Percentiles rank a stretch among this genome's conserved stretches.
These are phyloP conservation scores for Penicillium antarcticum DNA, from an alignment of 495 filamentous ascomycete genomes.

Conservation along the genomic window DNA sequence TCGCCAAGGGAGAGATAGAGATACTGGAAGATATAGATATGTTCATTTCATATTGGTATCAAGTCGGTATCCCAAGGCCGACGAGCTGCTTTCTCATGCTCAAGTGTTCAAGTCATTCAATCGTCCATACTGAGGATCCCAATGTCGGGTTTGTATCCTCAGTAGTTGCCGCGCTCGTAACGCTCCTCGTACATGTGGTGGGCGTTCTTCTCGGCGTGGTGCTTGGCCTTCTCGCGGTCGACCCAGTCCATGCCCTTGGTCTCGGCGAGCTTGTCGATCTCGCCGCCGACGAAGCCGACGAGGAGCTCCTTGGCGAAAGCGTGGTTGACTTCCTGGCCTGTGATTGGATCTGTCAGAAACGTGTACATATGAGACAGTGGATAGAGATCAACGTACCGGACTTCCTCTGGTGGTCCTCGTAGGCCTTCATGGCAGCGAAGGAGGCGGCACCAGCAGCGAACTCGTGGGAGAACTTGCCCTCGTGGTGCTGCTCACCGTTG, in stretches of 20 bases:
- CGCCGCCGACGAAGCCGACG: conserved; percentile 65
- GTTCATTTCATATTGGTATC: not conserved
- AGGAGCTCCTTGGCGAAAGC: conserved; percentile 75
- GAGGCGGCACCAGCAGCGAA: conserved; percentile 71
- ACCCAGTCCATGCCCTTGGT: conserved; percentile 70
- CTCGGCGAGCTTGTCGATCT: conserved; percentile 77
- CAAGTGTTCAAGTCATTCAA: conserved; percentile 3
- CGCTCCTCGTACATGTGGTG: conserved; percentile 62
- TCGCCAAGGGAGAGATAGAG: too few relatives aligned
- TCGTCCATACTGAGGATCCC: not conserved
- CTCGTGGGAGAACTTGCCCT: conserved; percentile 70
- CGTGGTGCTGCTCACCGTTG: conserved; percentile 41
- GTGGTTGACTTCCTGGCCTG: conserved; percentile 69
- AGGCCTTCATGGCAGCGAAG: conserved; percentile 77
- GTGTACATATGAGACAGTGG: not conserved
- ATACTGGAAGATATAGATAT: too few relatives aligned
- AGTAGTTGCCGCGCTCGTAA: conserved; percentile 42
- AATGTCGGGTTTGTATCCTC: conserved; percentile 10
- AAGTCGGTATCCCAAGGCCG: too few relatives aligned
- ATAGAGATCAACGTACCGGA: conserved; percentile 50
- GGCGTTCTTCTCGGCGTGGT: conserved; percentile 64
- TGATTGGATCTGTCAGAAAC: not conserved
- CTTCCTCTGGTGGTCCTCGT: conserved; percentile 70
- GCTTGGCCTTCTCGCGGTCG: conserved; percentile 66
- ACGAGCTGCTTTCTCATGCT: not conserved